Percentiles rank a stretch among this genome's conserved stretches.
Evolutionary conservation across 352 stramenopile genomes (phyloP).

Genomic region (Pythium volutum): DNA sequence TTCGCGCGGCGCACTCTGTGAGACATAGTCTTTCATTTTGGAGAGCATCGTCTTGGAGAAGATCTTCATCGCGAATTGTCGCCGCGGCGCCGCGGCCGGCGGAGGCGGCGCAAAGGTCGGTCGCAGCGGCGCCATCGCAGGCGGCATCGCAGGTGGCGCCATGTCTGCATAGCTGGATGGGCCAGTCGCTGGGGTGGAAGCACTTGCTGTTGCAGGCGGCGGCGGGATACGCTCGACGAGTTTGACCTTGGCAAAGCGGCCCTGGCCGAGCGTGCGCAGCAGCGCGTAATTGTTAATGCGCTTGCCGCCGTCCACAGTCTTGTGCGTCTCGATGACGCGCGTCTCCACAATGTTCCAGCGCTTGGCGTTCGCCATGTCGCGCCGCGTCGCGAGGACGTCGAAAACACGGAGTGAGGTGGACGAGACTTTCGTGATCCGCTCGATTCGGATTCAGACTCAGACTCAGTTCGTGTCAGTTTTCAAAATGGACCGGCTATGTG

Average conservation of each 20-base stretch:
- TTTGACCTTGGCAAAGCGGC: conserved; percentile 86
- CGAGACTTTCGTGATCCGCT: neutral
- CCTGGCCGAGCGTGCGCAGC: conserved; percentile 63
- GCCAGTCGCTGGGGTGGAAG: neutral
- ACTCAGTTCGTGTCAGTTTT: neutral
- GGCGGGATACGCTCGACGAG: conserved; percentile 61
- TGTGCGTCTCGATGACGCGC: conserved; percentile 39
- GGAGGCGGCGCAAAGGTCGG: conserved; percentile 5
- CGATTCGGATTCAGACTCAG: neutral
- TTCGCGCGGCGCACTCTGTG: neutral
- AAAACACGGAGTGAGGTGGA: neutral
- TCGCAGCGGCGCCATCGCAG: conserved; percentile 7
- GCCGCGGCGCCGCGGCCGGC: conserved; percentile 20
- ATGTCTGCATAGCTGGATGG: neutral
- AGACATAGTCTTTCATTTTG: conserved; percentile 80
- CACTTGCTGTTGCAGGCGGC: neutral
- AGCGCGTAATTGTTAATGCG: conserved; percentile 82
- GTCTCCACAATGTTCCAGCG: conserved; percentile 78
- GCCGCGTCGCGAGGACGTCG: neutral
- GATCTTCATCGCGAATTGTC: conserved; percentile 83
- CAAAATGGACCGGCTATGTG: neutral
- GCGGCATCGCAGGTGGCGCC: conserved; percentile 4
- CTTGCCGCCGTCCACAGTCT: conserved; percentile 47
- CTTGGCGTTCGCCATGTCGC: conserved; percentile 19
- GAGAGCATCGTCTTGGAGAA: conserved; percentile 73